These are phyloP conservation scores for Hymenoscyphus repandus DNA, from an alignment of 2,329 filamentous ascomycete species.

Conservation along the genomic window DNA sequence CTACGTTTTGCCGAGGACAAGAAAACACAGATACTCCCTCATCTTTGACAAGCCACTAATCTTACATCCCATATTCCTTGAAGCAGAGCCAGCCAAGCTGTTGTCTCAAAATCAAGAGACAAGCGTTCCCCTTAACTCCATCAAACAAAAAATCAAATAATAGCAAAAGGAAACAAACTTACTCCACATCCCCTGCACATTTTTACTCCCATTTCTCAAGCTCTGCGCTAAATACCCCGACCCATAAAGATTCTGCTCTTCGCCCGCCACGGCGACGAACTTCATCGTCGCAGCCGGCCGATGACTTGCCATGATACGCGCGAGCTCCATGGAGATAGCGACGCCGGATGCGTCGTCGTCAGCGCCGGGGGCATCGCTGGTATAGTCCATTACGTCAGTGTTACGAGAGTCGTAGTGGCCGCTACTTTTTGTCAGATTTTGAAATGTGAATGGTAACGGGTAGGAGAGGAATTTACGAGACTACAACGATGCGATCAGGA, in stretches of 20 bases:
- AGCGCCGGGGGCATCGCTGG: conserved; percentile 48
- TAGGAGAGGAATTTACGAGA: background rate
- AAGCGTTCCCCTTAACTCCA: no score
- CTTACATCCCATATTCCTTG: no score
- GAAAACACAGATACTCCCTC: no score
- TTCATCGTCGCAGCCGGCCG: conserved; percentile 48
- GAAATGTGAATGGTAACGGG: background rate
- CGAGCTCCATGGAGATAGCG: conserved; percentile 50
- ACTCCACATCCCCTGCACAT: conserved; percentile 52
- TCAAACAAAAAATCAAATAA: background rate
- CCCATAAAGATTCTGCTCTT: conserved; percentile 52
- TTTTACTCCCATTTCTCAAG: conserved; percentile 44
- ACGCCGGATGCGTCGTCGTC: conserved; percentile 54
- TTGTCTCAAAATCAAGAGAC: no score
- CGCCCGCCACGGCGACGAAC: conserved; percentile 51
- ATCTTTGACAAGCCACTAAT: no score
- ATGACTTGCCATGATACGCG: conserved; percentile 44
- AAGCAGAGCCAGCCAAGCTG: no score
- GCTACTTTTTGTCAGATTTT: conserved; percentile 32
- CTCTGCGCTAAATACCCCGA: conserved; percentile 46
- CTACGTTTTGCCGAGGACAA: no score
- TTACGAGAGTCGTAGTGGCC: conserved; percentile 52
- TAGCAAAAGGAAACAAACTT: no score
- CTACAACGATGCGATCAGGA: conserved; percentile 35
- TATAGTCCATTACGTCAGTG: conserved; percentile 45